A percentile compares a stretch with the other conserved stretches of the same genome.
Evolutionary conservation across 805 yeast genomes (phyloP).

Genomic region (Suhomyces kilbournensis): DNA sequence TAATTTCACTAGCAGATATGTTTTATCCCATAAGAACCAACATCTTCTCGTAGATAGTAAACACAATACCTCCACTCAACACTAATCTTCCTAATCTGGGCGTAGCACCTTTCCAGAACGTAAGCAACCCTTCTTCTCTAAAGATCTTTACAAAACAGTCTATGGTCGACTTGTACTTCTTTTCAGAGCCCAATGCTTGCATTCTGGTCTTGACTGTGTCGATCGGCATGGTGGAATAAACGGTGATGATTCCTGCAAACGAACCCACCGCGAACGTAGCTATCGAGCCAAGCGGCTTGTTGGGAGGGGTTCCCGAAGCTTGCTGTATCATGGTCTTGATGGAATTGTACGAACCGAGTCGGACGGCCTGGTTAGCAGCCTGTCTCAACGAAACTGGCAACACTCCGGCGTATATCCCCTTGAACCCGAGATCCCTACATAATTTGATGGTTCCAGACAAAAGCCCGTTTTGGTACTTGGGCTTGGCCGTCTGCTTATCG

Average conservation of each 20-base stretch:
- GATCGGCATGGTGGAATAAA: slow-evolving; percentile 91
- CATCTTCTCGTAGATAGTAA: slow-evolving; percentile 92
- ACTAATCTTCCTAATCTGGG: slow-evolving; percentile 91
- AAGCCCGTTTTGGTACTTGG: slow-evolving; percentile 70
- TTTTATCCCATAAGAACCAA: slow-evolving; percentile 48
- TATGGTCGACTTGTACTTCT: slow-evolving; percentile 67
- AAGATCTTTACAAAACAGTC: slow-evolving; percentile 80
- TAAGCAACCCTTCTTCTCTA: slow-evolving; percentile 81
- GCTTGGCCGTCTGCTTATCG: slow-evolving; percentile 74
- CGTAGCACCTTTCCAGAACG: slow-evolving; percentile 98
- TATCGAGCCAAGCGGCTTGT: slow-evolving; percentile 70
- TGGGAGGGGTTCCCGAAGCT: slow-evolving; percentile 61
- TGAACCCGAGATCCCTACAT: slow-evolving; percentile 73
- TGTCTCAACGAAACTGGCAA: slow-evolving; percentile 93
- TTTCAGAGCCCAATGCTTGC: slow-evolving; percentile 84
- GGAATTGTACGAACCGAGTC: slow-evolving; percentile 89
- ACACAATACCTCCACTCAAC: slow-evolving; percentile 94
- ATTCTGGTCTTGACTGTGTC: slow-evolving; percentile 95
- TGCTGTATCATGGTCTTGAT: slow-evolving; percentile 77
- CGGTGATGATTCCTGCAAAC: slow-evolving; percentile 84
- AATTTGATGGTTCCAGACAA: slow-evolving; percentile 62
- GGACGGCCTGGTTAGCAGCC: slow-evolving; percentile 92
- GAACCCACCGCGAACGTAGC: slow-evolving; percentile 89
- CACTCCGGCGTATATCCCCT: slow-evolving; percentile 84
- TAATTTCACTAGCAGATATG: too few relatives aligned